Base-by-base conservation (phyloP, 345 rosid genomes). In the Gossypium herbaceum region DNA sequence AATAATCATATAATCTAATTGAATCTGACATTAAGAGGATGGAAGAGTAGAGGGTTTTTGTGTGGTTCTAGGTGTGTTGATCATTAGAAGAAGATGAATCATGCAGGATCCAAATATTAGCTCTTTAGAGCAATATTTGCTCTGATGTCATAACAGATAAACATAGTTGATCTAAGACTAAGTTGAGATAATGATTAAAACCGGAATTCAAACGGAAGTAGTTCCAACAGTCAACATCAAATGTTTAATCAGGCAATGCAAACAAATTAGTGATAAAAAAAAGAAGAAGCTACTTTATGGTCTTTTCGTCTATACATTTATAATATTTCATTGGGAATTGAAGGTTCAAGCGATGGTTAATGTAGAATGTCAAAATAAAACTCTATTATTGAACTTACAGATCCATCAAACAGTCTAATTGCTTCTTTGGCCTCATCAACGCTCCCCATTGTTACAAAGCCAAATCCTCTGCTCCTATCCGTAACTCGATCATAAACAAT, bases 401-500 rank as follows among this genome's bases (percentile, higher is more conserved):
- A 84, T 81, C 91, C 91, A 83, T 91, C 86, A 77, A 90, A 87
- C 90, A 86, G 79, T 59, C 84, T 82, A 73, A 95, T 95, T 1
- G 99, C 98, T 66, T 90, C 87, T 64, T 91, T 84, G 68, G 99
- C 99, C 81, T 93, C 96, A 60, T 91, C 90, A 48, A 82, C 75
- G 77, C 79, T 87, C 61, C 65, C 92, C 99, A 95, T 90, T 2
- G 94, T 85, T 6, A 93, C 93, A 77, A 95, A 93, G 12, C 86
- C 99, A 71, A 95, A 95, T 7, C 98, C 99, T 76, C 99, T 91
- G 92, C 99, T 95, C 86, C 98, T 89, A 73, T 91, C 97, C 4
- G 93, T 92, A 10, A 86, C 91, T 78, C 91, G 84, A 84, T 91
- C 90, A 64, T 89, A 87, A 9, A 93, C 94, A 80, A 91, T 85